phyloP scores from a whole-genome alignment of 73 alveolate genomes.

The Tetrahymena elliotti region DNA sequence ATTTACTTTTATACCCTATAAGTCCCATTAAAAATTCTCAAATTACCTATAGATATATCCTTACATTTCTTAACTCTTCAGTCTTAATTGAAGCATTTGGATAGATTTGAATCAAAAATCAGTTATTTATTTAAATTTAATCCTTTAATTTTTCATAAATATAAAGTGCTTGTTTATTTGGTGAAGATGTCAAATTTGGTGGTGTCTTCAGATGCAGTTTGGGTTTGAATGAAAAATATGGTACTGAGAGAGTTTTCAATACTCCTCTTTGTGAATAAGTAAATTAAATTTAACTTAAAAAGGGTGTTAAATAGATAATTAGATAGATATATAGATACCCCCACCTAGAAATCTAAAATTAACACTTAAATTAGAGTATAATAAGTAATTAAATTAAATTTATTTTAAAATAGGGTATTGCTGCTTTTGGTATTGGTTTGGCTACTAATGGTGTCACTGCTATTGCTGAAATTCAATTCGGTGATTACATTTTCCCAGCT shows the following conservation, averaged over 20 bases:
- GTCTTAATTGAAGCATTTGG: background rate
- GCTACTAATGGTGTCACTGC: conserved; percentile 88
- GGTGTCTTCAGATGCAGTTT: conserved; percentile 91
- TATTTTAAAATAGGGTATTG: conserved; percentile 59
- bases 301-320: background rate
- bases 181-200: conserved; percentile 94
- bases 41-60: no score
- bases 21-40: background rate
- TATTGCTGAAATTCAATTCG: conserved; percentile 90
- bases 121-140: background rate
- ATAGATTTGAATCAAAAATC: background rate
- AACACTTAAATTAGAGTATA: background rate
- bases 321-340: background rate
- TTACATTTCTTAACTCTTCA: background rate
- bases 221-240: conserved; percentile 80
- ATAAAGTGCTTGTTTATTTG: conserved; percentile 56
- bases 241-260: conserved; percentile 82
- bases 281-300: background rate
- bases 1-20: background rate
- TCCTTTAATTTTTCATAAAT: background rate
- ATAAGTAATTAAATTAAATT: background rate
- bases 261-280: conserved; percentile 81
- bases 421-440: conserved; percentile 88
- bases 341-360: background rate
- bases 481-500: conserved; percentile 94